Evolutionary conservation across 208 protist species (phyloP).

Genomic region (Acanthamoeba quina): DNA sequence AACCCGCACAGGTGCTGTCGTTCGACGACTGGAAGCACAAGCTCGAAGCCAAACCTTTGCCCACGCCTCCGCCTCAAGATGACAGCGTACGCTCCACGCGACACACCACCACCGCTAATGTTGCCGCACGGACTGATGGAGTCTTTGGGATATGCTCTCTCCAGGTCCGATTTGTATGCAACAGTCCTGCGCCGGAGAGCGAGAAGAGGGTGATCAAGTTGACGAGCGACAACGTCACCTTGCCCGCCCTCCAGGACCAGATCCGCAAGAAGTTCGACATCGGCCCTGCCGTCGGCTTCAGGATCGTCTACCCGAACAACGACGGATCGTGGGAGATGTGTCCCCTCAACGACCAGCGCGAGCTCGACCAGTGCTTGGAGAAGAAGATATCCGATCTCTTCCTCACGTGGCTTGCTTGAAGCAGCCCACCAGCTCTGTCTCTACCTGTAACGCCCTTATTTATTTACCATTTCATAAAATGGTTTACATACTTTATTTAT

Average conservation of each 20-base stretch:
- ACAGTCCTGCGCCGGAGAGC: constrained; percentile 3
- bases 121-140: no score
- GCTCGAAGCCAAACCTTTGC: constrained; percentile 19
- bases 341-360: constrained; percentile 26
- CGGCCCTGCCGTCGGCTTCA: constrained; percentile 10
- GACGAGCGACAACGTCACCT: background rate
- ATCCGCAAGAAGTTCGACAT: constrained; percentile 50
- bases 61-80: background rate
- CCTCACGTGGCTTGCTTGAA: constrained; percentile 13
- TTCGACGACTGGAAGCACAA: constrained; percentile 28
- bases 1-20: background rate
- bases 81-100: background rate
- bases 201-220: constrained; percentile 41
- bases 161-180: constrained; percentile 20
- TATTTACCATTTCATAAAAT: no score
- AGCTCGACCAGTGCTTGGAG: background rate
- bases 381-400: constrained; percentile 28
- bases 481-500: no score
- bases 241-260: constrained; percentile 18
- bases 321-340: constrained; percentile 39
- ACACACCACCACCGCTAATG: no score
- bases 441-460: no score
- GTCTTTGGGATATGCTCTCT: background rate
- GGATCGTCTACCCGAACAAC: constrained; percentile 37
- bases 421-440: no score